A percentile compares a stretch with the other conserved stretches of the same genome.
Evolutionary conservation across 192 early-diverging fungal species (phyloP).

Genomic region (Linnemannia hyalina): DNA sequence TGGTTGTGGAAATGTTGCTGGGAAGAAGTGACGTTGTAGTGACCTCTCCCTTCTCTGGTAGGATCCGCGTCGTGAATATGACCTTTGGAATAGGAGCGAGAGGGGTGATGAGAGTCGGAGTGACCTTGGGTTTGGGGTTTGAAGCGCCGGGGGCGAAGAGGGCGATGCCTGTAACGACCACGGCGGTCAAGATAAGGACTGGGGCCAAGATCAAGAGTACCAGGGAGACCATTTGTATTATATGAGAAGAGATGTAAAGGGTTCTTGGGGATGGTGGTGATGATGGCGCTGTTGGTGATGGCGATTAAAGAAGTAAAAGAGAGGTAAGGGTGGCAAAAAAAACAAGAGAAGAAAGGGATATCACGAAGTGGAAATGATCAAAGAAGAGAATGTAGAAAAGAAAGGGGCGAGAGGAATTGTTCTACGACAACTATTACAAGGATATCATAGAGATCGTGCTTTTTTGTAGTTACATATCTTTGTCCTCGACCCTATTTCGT

Average conservation of each 20-base stretch:
- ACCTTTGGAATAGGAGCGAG: not conserved
- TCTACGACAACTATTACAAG: not conserved
- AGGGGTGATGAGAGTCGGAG: not conserved
- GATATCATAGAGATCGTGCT: not conserved
- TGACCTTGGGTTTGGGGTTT: not conserved
- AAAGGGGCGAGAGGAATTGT: too few species aligned
- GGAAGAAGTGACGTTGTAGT: not conserved
- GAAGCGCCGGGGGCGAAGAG: not conserved
- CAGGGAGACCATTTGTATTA: not conserved
- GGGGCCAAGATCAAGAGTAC: constrained; percentile 2
- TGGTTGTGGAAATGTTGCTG: not conserved
- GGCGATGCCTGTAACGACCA: not conserved
- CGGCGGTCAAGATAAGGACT: not conserved
- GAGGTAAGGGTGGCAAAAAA: too few species aligned
- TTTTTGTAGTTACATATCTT: not conserved
- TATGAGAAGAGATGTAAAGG: not conserved
- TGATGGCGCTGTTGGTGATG: too few species aligned
- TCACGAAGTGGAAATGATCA: too few species aligned
- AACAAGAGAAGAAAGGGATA: too few species aligned
- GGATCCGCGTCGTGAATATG: not conserved
- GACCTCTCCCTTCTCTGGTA: not conserved
- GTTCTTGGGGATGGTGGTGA: too few species aligned
- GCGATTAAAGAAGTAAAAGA: too few species aligned
- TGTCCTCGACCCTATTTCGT: not conserved
- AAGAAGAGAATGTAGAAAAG: too few species aligned